Evolutionary conservation across 164 flowering plant species (phyloP).

Genomic region (Chloranthus sessilifolius): DNA sequence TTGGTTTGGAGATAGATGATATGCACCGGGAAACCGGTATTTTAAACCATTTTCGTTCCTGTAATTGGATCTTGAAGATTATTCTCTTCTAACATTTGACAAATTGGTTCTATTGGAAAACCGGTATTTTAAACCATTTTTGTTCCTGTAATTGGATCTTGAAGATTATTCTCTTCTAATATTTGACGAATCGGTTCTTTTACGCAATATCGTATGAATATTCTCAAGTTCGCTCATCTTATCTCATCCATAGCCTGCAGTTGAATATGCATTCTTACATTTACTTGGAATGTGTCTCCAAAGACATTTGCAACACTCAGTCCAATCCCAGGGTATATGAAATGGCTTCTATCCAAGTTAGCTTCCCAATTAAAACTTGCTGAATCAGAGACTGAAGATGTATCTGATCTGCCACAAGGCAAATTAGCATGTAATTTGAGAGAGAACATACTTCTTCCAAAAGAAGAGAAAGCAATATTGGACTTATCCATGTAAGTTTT

Average conservation of each 20-base stretch:
- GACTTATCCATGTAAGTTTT: conserved; percentile 45
- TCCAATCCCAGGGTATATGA: conserved; percentile 88
- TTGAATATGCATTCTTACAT: conserved; percentile 11
- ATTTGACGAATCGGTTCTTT: background rate
- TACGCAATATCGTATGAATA: background rate
- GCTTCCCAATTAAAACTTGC: conserved; percentile 65
- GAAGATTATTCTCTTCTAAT: conserved; percentile 4
- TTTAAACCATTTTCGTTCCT: conserved; percentile 2
- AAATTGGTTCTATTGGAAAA: too few relatives aligned
- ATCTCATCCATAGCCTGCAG: background rate
- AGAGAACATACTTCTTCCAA: conserved; percentile 68
- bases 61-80: background rate
- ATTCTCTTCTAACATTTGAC: conserved; percentile 4
- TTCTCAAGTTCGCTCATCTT: background rate
- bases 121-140: too few relatives aligned
- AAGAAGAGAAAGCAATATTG: conserved; percentile 66
- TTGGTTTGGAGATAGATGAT: too few relatives aligned
- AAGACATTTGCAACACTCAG: conserved; percentile 94
- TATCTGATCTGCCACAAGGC: conserved; percentile 19
- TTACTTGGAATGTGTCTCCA: background rate
- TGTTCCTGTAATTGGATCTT: background rate
- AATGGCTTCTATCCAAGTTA: conserved; percentile 85
- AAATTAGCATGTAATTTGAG: conserved; percentile 44
- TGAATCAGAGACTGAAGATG: conserved; percentile 28
- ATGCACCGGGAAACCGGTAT: too few relatives aligned